Evolutionary conservation across 2,329 filamentous ascomycete genomes (phyloP).

Genomic region (Fusarium ambrosium): DNA sequence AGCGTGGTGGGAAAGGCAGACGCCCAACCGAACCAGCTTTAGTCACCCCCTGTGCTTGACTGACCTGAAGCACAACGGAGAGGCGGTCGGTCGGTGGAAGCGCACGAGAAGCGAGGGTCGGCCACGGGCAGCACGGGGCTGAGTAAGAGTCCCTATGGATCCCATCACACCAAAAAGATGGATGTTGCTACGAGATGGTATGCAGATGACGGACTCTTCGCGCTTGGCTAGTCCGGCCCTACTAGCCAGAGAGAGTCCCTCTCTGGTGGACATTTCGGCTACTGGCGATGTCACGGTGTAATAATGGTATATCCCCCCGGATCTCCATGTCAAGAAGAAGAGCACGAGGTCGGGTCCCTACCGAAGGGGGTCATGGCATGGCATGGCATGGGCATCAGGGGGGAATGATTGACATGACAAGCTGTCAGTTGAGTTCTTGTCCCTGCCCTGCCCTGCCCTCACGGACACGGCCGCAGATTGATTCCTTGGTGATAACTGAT

Average conservation of each 20-base stretch:
- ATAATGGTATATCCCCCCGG: slow-evolving; percentile 24
- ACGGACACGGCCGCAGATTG: slow-evolving; percentile 2
- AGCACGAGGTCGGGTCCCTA: slow-evolving; percentile 1
- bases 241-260: background rate
- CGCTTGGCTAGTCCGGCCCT: slow-evolving; percentile 14
- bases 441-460: background rate
- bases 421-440: slow-evolving; percentile 24
- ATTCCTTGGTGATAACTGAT: slow-evolving; percentile 6
- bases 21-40: background rate
- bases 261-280: slow-evolving; percentile 36
- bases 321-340: slow-evolving; percentile 14
- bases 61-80: slow-evolving; percentile 31
- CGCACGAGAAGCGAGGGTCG: slow-evolving; percentile 4
- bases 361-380: background rate
- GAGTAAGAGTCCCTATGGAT: background rate
- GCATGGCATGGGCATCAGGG: background rate
- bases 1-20: slow-evolving; percentile 10
- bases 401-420: slow-evolving; percentile 2
- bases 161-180: background rate
- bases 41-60: slow-evolving; percentile 17
- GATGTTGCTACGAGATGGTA: slow-evolving; percentile 11
- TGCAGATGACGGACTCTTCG: slow-evolving; percentile 29
- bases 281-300: slow-evolving; percentile 16
- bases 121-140: background rate
- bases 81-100: slow-evolving; percentile 3